Evolutionary conservation across 768 basidiomycete species (phyloP), one percentile per base, ranked within the genome.

Genomic region (Serendipita sp.): DNA sequence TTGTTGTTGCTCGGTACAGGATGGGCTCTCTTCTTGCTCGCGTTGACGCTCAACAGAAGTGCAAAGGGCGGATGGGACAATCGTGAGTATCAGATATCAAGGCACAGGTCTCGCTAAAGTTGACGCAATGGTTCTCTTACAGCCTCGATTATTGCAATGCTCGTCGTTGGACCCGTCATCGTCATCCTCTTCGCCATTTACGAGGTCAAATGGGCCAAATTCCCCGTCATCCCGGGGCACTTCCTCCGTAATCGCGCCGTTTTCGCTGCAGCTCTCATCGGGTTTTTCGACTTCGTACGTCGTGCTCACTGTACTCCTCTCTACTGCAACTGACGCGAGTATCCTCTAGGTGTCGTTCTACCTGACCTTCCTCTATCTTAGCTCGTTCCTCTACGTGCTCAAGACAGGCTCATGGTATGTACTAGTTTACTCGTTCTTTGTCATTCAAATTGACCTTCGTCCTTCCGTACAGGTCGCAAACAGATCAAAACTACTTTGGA

Each of bases 301-400:
- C 24, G 44, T 67, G 67, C 76, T 70, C 3, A 10, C 7, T 8
- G 18, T 35, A 35, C 28, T 66, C 35, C 24, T 58, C 54, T 18
- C 54, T 15, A 58, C 16, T 30, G 13, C 15, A 65, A 1, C 51
- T 66, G 51, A 48, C 63, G 18, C 65, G 35, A 5, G 18, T 13
- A 5, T 24, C 47, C 63, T 18, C 45, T 46, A 85, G 83, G 24
- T 24, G 69, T 82, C 83, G 1, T 85, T 81, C 75, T 85, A 81
- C 76, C 77, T 90, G 53, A 84, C 86, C 0, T 85, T 76, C 73
- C 83, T 85, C 8, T 89, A 89, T 70, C 80, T 88, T 16, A 89
- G 82, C 75, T 85, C 84, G 1, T 88, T 83, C 72, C 78, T 86
- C 45, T 65, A 80, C 8, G 75, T 81, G 32, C 78, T 80, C 18